phyloP scores from a whole-genome alignment of 1,284 basidiomycete genomes.

The Cutaneotrichosporon sp. region DNA sequence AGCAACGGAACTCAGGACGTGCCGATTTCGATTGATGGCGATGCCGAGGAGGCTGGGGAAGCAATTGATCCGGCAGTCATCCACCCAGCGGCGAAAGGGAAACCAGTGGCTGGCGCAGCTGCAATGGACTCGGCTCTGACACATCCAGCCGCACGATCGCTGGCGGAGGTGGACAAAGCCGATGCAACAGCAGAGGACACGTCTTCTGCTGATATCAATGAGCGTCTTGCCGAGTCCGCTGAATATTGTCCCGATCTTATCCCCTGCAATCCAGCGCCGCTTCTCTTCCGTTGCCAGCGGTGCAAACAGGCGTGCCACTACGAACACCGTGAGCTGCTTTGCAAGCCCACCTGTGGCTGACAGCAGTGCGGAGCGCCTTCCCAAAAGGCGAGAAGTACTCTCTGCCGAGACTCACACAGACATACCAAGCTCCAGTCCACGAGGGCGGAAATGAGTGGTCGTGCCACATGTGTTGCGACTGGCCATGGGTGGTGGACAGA shows the following conservation, averaged over 20 bases:
- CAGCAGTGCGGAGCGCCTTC: constrained; percentile 26
- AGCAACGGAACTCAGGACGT: not conserved
- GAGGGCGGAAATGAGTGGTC: constrained; percentile 57
- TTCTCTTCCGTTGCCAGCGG: constrained; percentile 71
- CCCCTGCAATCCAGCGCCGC: constrained; percentile 18
- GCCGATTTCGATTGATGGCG: constrained; percentile 15
- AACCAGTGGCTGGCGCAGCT: too few species aligned
- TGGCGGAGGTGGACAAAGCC: too few species aligned
- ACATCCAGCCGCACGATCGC: too few species aligned
- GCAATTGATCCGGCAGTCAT: too few species aligned
- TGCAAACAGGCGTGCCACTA: constrained; percentile 80
- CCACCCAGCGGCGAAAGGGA: too few species aligned
- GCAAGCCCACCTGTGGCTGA: not conserved
- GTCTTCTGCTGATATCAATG: not conserved
- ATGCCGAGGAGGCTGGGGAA: constrained; percentile 8
- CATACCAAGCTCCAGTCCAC: constrained; percentile 56
- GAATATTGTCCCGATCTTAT: constrained; percentile 1
- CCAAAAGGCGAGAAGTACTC: constrained; percentile 12
- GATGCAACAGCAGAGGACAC: not conserved
- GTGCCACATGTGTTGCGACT: constrained; percentile 75
- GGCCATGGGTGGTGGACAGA: constrained; percentile 64
- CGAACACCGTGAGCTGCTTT: constrained; percentile 52
- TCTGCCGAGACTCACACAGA: constrained; percentile 26
- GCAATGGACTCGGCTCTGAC: too few species aligned
- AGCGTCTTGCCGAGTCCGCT: not conserved